Percentiles rank a stretch among this genome's conserved stretches.
Conservation (phyloP, 495 filamentous ascomycete genomes). For the Amorphotheca resinae region DNA sequence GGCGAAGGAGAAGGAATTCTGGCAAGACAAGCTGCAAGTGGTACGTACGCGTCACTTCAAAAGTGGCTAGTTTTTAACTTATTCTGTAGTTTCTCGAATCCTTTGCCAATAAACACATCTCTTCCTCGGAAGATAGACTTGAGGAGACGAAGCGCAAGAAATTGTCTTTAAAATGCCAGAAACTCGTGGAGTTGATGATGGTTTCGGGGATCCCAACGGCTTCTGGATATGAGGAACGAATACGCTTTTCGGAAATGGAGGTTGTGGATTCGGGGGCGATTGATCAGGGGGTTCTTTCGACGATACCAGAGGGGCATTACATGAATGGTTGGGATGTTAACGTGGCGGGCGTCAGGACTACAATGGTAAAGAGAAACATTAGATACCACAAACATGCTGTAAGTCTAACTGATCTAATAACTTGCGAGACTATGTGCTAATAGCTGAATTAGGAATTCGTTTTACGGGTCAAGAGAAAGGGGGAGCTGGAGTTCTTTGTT, state of each 20-base stretch:
- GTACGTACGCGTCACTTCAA: constrained; percentile 40
- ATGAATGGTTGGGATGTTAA: constrained; percentile 97
- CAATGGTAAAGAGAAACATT: constrained; percentile 70
- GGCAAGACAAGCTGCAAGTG: constrained; percentile 95
- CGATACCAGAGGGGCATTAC: constrained; percentile 77
- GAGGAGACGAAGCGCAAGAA: constrained; percentile 95
- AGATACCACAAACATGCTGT: constrained; percentile 88
- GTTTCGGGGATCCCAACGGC: constrained; percentile 92
- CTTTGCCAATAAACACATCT: constrained; percentile 96
- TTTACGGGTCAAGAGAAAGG: constrained; percentile 63
- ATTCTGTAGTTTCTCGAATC: constrained; percentile 85
- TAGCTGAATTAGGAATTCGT: constrained; percentile 63
- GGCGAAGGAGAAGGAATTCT: constrained; percentile 96
- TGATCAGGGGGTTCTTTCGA: constrained; percentile 72
- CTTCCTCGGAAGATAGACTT: constrained; percentile 86
- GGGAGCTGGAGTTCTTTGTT: constrained; percentile 60
- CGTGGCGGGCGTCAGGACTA: constrained; percentile 78
- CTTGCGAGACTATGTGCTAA: constrained; percentile 17
- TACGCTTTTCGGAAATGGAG: constrained; percentile 91
- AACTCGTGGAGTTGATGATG: constrained; percentile 98
- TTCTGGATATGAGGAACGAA: constrained; percentile 92
- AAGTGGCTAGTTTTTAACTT: too few species aligned
- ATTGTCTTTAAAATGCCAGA: constrained; percentile 81
- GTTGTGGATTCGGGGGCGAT: constrained; percentile 88
- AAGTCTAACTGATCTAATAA: constrained; percentile 5